Percentiles rank a stretch among this genome's conserved stretches.
Conservation (phyloP, 805 yeast species). For the Candida arabinofermentans region DNA sequence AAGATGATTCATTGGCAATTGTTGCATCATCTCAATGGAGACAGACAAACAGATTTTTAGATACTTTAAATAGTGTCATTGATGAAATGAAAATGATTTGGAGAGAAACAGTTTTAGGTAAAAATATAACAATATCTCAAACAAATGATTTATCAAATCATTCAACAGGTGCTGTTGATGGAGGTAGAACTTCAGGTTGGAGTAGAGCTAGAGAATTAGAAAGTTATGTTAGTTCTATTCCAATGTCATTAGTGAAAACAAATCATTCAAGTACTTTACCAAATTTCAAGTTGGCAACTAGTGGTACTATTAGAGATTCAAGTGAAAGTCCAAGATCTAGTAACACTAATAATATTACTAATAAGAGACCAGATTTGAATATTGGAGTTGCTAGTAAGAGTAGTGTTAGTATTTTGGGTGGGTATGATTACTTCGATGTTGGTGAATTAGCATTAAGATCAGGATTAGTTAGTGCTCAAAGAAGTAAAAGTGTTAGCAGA, state of each 20-base stretch:
- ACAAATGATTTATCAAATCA: background rate
- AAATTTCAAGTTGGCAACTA: background rate
- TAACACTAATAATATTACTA: too few relatives aligned
- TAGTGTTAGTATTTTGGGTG: constrained; percentile 43
- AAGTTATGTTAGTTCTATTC: constrained; percentile 28
- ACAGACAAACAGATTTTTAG: constrained; percentile 52
- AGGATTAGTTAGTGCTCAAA: constrained; percentile 24
- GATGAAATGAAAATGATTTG: constrained; percentile 40
- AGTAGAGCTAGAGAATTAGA: constrained; percentile 24
- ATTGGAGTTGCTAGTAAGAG: constrained; percentile 6
- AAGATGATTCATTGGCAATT: constrained; percentile 44
- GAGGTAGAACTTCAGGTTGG: constrained; percentile 5
- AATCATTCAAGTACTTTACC: constrained; percentile 20
- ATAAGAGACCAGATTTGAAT: constrained; percentile 3
- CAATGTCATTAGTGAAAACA: constrained; percentile 29
- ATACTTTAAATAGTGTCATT: constrained; percentile 47
- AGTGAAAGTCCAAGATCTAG: constrained; percentile 5
- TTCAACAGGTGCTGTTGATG: constrained; percentile 1
- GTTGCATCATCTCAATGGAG: constrained; percentile 60
- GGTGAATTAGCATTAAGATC: constrained; percentile 50
- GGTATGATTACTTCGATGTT: constrained; percentile 59
- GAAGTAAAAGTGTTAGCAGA: constrained; percentile 26
- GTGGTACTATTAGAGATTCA: background rate
- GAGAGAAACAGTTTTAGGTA: constrained; percentile 19
- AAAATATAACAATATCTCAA: constrained; percentile 3